These are phyloP conservation scores for Alternaria panax DNA, from an alignment of 2,329 filamentous ascomycete species.

Conservation along the genomic window DNA sequence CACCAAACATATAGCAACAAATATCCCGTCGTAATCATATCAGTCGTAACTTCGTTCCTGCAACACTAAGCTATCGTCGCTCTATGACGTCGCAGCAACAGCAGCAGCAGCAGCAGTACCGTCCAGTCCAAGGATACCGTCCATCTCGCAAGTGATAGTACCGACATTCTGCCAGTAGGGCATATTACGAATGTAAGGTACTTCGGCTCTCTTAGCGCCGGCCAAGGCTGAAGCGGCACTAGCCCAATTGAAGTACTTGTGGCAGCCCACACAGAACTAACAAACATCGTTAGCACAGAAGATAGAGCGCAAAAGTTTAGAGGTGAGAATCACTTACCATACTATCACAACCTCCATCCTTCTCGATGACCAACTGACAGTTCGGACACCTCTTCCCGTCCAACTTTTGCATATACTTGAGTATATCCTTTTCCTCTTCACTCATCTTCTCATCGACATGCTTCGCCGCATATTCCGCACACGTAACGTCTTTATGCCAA, in stretches of 20 bases:
- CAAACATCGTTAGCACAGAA: not conserved
- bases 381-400: slow-evolving; percentile 42
- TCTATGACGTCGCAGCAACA: slow-evolving; percentile 1
- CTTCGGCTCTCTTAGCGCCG: slow-evolving; percentile 25
- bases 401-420: slow-evolving; percentile 33
- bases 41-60: not conserved
- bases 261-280: slow-evolving; percentile 28
- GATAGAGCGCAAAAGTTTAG: not conserved
- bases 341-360: slow-evolving; percentile 38
- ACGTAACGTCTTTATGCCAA: slow-evolving; percentile 37
- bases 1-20: not conserved
- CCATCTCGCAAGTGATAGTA: not conserved
- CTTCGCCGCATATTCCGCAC: slow-evolving; percentile 28
- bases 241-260: slow-evolving; percentile 38
- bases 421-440: slow-evolving; percentile 28
- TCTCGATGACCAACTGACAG: slow-evolving; percentile 41
- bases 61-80: not conserved
- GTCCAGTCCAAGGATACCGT: not conserved
- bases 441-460: slow-evolving; percentile 31
- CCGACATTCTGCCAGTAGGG: not conserved
- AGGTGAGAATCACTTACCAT: slow-evolving; percentile 16
- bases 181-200: not conserved
- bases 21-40: not conserved
- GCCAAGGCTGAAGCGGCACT: slow-evolving; percentile 31
- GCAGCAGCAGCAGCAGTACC: not conserved